phyloP scores from a whole-genome alignment of 176 grass and related monocot genomes.

The Puccinellia tenuiflora region DNA sequence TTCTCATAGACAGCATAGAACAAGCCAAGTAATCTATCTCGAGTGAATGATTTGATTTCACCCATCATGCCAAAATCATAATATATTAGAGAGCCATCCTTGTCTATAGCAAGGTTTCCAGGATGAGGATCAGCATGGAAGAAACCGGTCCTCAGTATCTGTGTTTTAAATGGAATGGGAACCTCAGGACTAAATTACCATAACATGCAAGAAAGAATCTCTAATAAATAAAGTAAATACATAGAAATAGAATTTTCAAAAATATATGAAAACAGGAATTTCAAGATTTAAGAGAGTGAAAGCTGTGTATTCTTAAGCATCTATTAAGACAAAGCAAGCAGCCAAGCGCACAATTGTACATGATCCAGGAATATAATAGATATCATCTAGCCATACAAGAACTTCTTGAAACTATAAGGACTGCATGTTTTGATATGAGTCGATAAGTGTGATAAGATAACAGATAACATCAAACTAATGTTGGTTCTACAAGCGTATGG shows the following conservation, averaged over 20 bases:
- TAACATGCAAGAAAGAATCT: neutral
- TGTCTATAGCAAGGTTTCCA: constrained; percentile 94
- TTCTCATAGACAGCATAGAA: constrained; percentile 97
- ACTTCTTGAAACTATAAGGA: neutral
- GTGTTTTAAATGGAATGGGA: constrained; percentile 31
- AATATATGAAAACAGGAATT: neutral
- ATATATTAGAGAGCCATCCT: constrained; percentile 81
- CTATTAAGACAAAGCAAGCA: neutral
- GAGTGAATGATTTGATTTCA: constrained; percentile 95
- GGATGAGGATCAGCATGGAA: constrained; percentile 98
- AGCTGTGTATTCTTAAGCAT: neutral
- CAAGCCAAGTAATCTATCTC: constrained; percentile 83
- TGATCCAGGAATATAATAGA: neutral
- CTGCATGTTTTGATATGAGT: neutral
- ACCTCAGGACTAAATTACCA: constrained; percentile 17
- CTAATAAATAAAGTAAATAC: neutral
- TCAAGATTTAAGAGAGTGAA: neutral
- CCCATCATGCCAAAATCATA: constrained; percentile 99
- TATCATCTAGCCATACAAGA: constrained; percentile 2
- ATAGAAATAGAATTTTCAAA: neutral
- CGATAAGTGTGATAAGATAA: neutral
- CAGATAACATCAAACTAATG: neutral
- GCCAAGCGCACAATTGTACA: neutral
- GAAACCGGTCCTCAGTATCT: constrained; percentile 94
- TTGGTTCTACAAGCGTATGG: neutral